A percentile compares a stretch with the other conserved stretches of the same genome.
phyloP scores from a whole-genome alignment of 768 basidiomycete species.

The Xerocomus brunneocitrinus region DNA sequence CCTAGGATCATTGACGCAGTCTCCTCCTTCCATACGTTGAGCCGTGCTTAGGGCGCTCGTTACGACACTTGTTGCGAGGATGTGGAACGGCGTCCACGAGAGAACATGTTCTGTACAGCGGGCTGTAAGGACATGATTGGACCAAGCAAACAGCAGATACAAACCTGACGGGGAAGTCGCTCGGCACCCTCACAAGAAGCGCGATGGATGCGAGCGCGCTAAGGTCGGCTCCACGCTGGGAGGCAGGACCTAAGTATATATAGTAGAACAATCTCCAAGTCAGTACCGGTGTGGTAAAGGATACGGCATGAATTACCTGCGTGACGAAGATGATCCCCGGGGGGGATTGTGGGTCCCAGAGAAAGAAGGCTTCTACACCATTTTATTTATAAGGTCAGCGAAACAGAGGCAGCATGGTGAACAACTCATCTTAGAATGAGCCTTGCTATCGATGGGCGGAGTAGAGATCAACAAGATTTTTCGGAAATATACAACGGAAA shows the following conservation, averaged over 20 bases:
- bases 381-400: slow-evolving; percentile 30
- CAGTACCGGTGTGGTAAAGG: slow-evolving; percentile 5
- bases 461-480: slow-evolving; percentile 18
- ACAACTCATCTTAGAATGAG: slow-evolving; percentile 1
- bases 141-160: slow-evolving; percentile 5
- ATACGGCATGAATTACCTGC: slow-evolving; percentile 29
- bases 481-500: slow-evolving; percentile 24
- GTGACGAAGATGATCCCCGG: slow-evolving; percentile 25
- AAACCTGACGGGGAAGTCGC: slow-evolving; percentile 51
- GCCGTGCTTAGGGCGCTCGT: slow-evolving; percentile 70
- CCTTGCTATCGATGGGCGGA: slow-evolving; percentile 28
- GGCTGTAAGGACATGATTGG: slow-evolving; percentile 9
- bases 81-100: slow-evolving; percentile 54
- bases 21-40: slow-evolving; percentile 57
- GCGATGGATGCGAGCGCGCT: slow-evolving; percentile 66
- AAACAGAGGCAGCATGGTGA: slow-evolving; percentile 15
- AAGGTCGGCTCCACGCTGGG: slow-evolving; percentile 43
- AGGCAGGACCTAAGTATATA: slow-evolving; percentile 30
- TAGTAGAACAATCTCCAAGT: slow-evolving; percentile 7
- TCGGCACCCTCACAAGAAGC: slow-evolving; percentile 64
- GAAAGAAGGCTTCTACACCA: slow-evolving; percentile 13
- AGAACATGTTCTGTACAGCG: slow-evolving; percentile 24
- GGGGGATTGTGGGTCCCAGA: slow-evolving; percentile 33
- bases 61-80: slow-evolving; percentile 70
- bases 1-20: slow-evolving; percentile 16